A percentile compares a stretch with the other conserved stretches of the same genome.
These are phyloP conservation scores for Holtermanniella nyarrowii DNA, from an alignment of 768 basidiomycete species.

Conservation along the genomic window DNA sequence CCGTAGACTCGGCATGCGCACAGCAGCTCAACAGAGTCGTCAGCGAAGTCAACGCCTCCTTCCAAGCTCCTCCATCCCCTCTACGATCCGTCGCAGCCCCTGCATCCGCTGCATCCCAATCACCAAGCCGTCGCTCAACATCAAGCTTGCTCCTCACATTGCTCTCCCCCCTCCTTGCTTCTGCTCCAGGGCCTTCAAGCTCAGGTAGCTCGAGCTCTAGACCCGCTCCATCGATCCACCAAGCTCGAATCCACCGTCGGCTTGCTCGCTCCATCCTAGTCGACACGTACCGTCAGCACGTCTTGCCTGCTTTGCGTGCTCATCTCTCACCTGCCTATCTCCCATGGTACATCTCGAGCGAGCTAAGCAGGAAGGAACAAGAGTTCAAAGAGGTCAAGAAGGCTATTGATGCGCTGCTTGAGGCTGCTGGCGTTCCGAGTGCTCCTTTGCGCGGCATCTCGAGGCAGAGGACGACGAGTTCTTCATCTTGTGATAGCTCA, in stretches of 20 bases:
- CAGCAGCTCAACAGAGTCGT: slow-evolving; percentile 24
- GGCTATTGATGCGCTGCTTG: slow-evolving; percentile 26
- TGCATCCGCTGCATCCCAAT: background rate
- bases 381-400: slow-evolving; percentile 23
- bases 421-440: slow-evolving; percentile 7
- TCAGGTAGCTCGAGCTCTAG: too few species aligned
- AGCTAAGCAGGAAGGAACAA: slow-evolving; percentile 11
- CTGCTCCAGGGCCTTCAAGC: slow-evolving; percentile 3
- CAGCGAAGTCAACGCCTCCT: slow-evolving; percentile 34
- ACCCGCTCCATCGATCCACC: slow-evolving; percentile 9
- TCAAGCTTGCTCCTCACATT: slow-evolving; percentile 12
- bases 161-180: slow-evolving; percentile 6
- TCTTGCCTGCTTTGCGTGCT: slow-evolving; percentile 36
- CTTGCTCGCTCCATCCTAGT: slow-evolving; percentile 39
- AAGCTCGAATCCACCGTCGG: slow-evolving; percentile 35
- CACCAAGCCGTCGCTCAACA: background rate
- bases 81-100: background rate
- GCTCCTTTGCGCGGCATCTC: background rate
- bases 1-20: slow-evolving; percentile 17
- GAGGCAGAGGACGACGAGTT: background rate
- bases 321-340: slow-evolving; percentile 32
- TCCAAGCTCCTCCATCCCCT: slow-evolving; percentile 17
- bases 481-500: slow-evolving; percentile 10
- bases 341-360: slow-evolving; percentile 26
- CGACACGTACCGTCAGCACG: slow-evolving; percentile 38